A percentile compares a stretch with the other conserved stretches of the same genome.
phyloP scores from a whole-genome alignment of 352 stramenopile genomes.

The Phytophthora fragariae region DNA sequence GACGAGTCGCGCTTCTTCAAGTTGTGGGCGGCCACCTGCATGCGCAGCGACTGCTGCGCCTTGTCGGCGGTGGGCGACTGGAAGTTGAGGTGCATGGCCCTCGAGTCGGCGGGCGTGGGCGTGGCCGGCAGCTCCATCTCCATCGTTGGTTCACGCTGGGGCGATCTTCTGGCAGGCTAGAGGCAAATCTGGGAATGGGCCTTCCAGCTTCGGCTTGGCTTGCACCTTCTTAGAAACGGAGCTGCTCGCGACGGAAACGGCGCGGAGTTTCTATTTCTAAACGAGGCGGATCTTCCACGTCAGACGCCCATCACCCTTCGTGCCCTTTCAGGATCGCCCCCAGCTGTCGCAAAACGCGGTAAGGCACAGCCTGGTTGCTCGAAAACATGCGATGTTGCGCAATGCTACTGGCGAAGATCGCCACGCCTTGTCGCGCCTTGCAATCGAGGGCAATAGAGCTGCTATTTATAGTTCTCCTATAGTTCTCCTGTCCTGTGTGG shows the following conservation, averaged over 20 bases:
- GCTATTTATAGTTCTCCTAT: neutral
- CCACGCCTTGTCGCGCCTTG: too few relatives aligned
- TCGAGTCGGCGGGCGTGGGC: conserved; percentile 37
- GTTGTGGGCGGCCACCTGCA: conserved; percentile 43
- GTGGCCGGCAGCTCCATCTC: conserved; percentile 49
- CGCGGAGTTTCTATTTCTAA: conserved; percentile 39
- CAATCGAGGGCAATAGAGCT: neutral
- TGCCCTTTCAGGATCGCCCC: conserved; percentile 29
- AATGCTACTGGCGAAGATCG: too few relatives aligned
- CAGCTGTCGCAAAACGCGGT: neutral
- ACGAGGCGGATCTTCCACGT: conserved; percentile 38
- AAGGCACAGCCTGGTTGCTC: neutral
- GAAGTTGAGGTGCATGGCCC: conserved; percentile 45
- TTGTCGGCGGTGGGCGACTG: conserved; percentile 57
- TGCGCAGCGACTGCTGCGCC: conserved; percentile 46
- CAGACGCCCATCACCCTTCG: conserved; percentile 39
- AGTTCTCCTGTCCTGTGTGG: too few relatives aligned
- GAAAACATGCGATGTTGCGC: neutral
- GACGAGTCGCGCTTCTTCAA: conserved; percentile 53
- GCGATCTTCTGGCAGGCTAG: conserved; percentile 1
- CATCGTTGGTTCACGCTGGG: conserved; percentile 15
- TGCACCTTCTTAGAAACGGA: conserved; percentile 34
- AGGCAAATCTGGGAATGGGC: conserved; percentile 40
- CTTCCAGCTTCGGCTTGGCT: neutral
- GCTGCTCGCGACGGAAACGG: conserved; percentile 37